These are phyloP conservation scores for Lasiodiplodia theobromae DNA, from an alignment of 2,329 filamentous ascomycete species.

Conservation along the genomic window DNA sequence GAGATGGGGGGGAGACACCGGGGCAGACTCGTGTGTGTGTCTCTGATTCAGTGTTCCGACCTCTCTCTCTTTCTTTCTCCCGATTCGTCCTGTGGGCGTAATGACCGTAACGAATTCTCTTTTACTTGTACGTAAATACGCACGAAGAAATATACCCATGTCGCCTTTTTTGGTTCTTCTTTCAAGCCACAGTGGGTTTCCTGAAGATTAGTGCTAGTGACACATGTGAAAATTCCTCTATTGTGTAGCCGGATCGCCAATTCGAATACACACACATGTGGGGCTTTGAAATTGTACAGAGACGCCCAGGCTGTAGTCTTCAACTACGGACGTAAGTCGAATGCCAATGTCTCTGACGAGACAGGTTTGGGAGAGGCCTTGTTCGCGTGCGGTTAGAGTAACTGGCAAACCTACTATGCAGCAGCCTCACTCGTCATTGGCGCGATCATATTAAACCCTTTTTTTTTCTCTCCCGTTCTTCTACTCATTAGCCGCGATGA, in stretches of 20 bases:
- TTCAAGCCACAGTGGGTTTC: background rate
- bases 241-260: too few species aligned
- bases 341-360: too few species aligned
- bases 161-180: background rate
- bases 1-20: background rate
- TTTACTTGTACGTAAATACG: background rate
- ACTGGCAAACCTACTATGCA: background rate
- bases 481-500: too few species aligned
- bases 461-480: background rate
- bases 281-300: too few species aligned
- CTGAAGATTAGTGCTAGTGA: background rate
- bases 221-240: background rate
- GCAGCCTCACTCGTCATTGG: background rate
- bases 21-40: rapidly evolving
- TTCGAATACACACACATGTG: too few species aligned
- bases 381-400: too few species aligned
- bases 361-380: too few species aligned
- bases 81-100: background rate
- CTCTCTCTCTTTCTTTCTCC: too few species aligned
- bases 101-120: background rate
- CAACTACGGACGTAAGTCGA: too few species aligned
- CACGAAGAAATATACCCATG: background rate
- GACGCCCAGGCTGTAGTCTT: too few species aligned
- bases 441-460: background rate
- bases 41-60: background rate